These are phyloP conservation scores for Mycena pura DNA, from an alignment of 768 basidiomycete species.

Conservation along the genomic window DNA sequence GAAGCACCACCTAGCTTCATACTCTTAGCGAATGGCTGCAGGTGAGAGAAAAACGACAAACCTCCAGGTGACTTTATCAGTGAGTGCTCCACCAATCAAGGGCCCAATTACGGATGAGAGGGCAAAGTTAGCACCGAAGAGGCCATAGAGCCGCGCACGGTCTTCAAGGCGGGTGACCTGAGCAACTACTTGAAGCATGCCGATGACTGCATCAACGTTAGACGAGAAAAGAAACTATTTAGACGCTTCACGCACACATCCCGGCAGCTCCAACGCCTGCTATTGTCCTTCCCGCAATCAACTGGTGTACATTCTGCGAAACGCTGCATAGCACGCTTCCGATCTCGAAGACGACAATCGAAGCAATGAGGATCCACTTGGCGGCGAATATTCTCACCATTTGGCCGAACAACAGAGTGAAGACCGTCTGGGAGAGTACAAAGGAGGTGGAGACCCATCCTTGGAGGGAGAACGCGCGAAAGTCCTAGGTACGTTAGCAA, in stretches of 20 bases:
- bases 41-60: background rate
- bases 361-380: slow-evolving; percentile 32
- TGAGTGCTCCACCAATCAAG: slow-evolving; percentile 36
- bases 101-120: slow-evolving; percentile 26
- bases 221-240: background rate
- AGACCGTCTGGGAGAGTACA: slow-evolving; percentile 30
- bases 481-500: slow-evolving; percentile 17
- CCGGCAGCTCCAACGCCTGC: slow-evolving; percentile 52
- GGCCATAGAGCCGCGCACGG: slow-evolving; percentile 40
- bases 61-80: slow-evolving; percentile 17
- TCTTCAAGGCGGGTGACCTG: background rate
- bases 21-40: background rate
- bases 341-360: slow-evolving; percentile 44
- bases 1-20: background rate
- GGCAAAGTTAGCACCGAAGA: slow-evolving; percentile 36
- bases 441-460: slow-evolving; percentile 27
- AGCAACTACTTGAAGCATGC: background rate
- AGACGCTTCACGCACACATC: background rate
- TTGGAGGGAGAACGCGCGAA: background rate
- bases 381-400: slow-evolving; percentile 36
- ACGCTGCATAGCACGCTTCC: slow-evolving; percentile 49
- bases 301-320: slow-evolving; percentile 28
- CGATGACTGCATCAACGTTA: background rate
- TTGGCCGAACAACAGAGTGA: slow-evolving; percentile 37
- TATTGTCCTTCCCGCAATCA: slow-evolving; percentile 49